Evolutionary conservation across 2,329 filamentous ascomycete species (phyloP).

Genomic region (Talaromyces sp.): DNA sequence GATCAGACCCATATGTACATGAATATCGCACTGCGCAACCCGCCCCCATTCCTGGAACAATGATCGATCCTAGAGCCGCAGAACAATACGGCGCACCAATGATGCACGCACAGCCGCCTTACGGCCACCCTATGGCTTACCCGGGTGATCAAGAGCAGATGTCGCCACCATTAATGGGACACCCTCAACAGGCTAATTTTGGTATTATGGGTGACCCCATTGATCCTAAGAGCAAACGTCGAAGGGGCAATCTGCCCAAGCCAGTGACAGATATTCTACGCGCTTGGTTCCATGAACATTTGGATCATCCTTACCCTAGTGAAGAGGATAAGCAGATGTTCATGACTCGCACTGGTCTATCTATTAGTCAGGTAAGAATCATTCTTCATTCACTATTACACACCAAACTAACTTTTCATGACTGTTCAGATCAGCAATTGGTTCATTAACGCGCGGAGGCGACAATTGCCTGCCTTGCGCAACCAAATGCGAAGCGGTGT

Average conservation of each 20-base stretch:
- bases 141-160: slow-evolving; percentile 38
- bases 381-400: background rate
- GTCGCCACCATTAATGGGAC: slow-evolving; percentile 32
- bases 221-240: slow-evolving; percentile 52
- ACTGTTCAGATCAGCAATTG: slow-evolving; percentile 54
- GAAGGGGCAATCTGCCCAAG: slow-evolving; percentile 87
- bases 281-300: slow-evolving; percentile 76
- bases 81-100: slow-evolving; percentile 28
- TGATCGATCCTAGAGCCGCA: slow-evolving; percentile 29
- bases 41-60: slow-evolving; percentile 17
- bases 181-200: slow-evolving; percentile 40
- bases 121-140: slow-evolving; percentile 31
- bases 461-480: slow-evolving; percentile 51
- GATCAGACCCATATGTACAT: slow-evolving; percentile 31
- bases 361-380: slow-evolving; percentile 64
- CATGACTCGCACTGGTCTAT: slow-evolving; percentile 73
- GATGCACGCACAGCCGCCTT: slow-evolving; percentile 32
- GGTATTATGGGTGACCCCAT: slow-evolving; percentile 41
- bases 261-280: slow-evolving; percentile 81
- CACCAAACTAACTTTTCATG: background rate
- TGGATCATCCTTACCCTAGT: slow-evolving; percentile 80
- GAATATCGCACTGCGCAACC: slow-evolving; percentile 28
- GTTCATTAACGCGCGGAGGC: slow-evolving; percentile 56
- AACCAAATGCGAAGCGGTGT: slow-evolving; percentile 46
- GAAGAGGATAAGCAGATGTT: slow-evolving; percentile 86